A percentile compares a stretch with the other conserved stretches of the same genome.
Conservation (phyloP, 2,329 filamentous ascomycete species). For the Alternaria alternata region DNA sequence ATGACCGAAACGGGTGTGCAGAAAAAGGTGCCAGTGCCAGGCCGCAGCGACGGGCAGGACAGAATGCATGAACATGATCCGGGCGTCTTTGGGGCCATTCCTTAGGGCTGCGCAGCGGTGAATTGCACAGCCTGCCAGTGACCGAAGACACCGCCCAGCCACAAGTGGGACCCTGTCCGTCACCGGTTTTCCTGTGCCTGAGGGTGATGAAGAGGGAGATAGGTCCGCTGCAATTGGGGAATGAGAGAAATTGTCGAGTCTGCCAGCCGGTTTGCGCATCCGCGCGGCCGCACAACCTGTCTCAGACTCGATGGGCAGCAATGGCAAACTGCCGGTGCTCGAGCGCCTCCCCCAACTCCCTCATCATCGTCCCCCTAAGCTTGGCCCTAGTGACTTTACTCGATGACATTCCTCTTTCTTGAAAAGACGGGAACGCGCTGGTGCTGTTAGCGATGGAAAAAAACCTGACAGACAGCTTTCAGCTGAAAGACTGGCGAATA, state of each 20-base stretch:
- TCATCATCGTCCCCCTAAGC: background rate
- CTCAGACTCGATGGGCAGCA: slow-evolving; percentile 38
- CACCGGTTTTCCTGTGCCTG: slow-evolving; percentile 40
- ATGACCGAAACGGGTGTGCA: slow-evolving; percentile 22
- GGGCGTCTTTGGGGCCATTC: slow-evolving; percentile 33
- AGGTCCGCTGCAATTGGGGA: slow-evolving; percentile 17
- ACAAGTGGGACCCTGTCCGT: slow-evolving; percentile 30
- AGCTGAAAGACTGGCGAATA: slow-evolving; percentile 18
- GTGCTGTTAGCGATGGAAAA: slow-evolving; percentile 7
- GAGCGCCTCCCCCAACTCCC: slow-evolving; percentile 17
- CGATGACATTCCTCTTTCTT: slow-evolving; percentile 4
- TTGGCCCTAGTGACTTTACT: background rate
- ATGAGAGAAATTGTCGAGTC: slow-evolving; percentile 14
- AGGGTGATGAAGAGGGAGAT: slow-evolving; percentile 18
- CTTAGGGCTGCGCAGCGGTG: slow-evolving; percentile 32
- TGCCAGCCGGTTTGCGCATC: slow-evolving; percentile 11
- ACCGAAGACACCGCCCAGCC: slow-evolving; percentile 25
- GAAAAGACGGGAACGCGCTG: background rate
- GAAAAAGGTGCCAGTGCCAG: slow-evolving; percentile 30
- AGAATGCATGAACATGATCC: slow-evolving; percentile 34
- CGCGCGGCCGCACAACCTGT: slow-evolving; percentile 25
- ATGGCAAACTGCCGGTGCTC: slow-evolving; percentile 25
- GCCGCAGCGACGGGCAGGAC: slow-evolving; percentile 32
- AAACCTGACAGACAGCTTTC: slow-evolving; percentile 6
- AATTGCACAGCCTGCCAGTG: slow-evolving; percentile 46